A percentile compares a stretch with the other conserved stretches of the same genome.
Evolutionary conservation across 352 stramenopile genomes (phyloP).

Genomic region (Pythium insidiosum): DNA sequence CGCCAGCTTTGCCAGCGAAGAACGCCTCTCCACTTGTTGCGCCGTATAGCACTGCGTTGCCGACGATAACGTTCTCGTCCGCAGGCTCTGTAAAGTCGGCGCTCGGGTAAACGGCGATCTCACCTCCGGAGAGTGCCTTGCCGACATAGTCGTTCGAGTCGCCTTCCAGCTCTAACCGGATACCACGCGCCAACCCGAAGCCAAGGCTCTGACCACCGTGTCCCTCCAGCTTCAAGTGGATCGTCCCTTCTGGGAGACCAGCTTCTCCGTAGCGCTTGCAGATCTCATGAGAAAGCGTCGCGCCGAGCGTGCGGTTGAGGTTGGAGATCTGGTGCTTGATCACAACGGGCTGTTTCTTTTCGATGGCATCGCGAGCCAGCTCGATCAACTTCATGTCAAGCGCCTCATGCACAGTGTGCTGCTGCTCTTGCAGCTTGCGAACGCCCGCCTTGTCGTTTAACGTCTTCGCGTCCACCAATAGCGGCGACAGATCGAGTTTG

Average conservation of each 20-base stretch:
- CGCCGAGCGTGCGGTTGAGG: conserved; percentile 90
- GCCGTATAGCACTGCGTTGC: conserved; percentile 94
- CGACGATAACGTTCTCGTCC: conserved; percentile 90
- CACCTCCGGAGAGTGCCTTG: conserved; percentile 91
- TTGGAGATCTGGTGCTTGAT: conserved; percentile 82
- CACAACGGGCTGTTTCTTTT: conserved; percentile 67
- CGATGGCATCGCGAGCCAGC: conserved; percentile 75
- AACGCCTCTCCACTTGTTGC: conserved; percentile 92
- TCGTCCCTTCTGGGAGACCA: conserved; percentile 89
- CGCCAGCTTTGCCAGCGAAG: conserved; percentile 92
- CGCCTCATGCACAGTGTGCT: conserved; percentile 85
- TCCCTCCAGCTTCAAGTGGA: conserved; percentile 91
- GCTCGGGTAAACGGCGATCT: conserved; percentile 88
- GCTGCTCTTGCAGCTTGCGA: conserved; percentile 76
- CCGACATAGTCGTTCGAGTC: conserved; percentile 96
- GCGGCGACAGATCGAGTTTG: conserved; percentile 88
- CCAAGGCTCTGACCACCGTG: conserved; percentile 92
- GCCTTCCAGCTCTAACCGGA: conserved; percentile 88
- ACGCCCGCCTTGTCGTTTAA: conserved; percentile 88
- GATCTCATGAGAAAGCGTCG: conserved; percentile 92
- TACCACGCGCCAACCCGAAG: conserved; percentile 91
- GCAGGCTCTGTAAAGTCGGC: conserved; percentile 50
- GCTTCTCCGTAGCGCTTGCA: conserved; percentile 89
- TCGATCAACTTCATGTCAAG: conserved; percentile 91
- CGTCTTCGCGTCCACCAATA: conserved; percentile 90